A percentile compares a stretch with the other conserved stretches of the same genome.
Evolutionary conservation across 2,329 filamentous ascomycete species (phyloP).

Genomic region (Lanzia echinophila): DNA sequence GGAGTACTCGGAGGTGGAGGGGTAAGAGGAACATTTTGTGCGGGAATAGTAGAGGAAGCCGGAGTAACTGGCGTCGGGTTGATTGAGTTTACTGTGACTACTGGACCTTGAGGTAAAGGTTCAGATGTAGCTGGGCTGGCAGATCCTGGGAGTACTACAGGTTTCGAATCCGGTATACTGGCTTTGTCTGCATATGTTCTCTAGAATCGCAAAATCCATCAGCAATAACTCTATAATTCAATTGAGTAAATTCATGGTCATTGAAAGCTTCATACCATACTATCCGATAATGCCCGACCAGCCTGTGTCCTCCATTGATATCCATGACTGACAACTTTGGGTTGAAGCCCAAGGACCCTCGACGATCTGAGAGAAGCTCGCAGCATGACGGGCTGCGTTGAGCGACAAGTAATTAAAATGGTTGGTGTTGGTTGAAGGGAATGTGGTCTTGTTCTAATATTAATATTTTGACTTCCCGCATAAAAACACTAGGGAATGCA

Average conservation of each 20-base stretch:
- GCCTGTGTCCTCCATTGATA: constrained; percentile 52
- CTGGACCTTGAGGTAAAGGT: constrained; percentile 31
- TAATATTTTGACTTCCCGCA: constrained; percentile 7
- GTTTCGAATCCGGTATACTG: constrained; percentile 40
- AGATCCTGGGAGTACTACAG: constrained; percentile 46
- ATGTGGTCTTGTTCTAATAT: constrained; percentile 11
- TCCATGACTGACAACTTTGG: constrained; percentile 44
- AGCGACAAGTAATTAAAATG: constrained; percentile 18
- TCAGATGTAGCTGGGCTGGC: constrained; percentile 31
- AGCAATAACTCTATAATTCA: constrained; percentile 9
- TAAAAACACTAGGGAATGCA: constrained; percentile 12
- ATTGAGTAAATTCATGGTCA: constrained; percentile 7
- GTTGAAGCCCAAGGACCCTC: constrained; percentile 50
- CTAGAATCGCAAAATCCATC: constrained; percentile 35
- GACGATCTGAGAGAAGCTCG: constrained; percentile 61
- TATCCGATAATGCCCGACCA: constrained; percentile 30
- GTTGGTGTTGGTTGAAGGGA: constrained; percentile 18
- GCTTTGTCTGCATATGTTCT: constrained; percentile 53
- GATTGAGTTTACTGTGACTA: constrained; percentile 18
- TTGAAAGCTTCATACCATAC: constrained; percentile 32
- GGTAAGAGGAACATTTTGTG: constrained; percentile 41
- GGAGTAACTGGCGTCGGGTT: constrained; percentile 26
- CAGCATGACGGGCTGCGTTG: constrained; percentile 54
- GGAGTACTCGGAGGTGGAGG: constrained; percentile 36
- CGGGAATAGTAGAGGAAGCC: constrained; percentile 39